Evolutionary conservation across 2,329 filamentous ascomycete species (phyloP), one percentile per base, ranked within the genome.

Genomic region (Verticillium albo-atrum): DNA sequence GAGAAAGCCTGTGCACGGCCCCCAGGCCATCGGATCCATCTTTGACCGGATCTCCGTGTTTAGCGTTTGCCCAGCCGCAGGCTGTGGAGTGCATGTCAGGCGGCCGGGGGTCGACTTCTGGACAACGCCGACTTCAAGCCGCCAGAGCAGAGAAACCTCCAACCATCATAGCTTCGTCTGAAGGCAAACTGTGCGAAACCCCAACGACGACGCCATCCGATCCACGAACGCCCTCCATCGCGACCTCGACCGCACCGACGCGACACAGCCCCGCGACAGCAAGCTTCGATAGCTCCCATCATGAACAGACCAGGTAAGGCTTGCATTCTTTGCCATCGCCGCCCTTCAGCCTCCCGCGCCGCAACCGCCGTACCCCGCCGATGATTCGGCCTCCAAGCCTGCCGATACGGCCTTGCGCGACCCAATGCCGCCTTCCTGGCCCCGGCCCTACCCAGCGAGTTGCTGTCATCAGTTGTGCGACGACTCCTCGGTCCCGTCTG

Each of bases 291-390:
- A 63, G 30, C 42, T 65, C 63, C 70, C 73, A 78, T 72, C 70
- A 85, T 85, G 82, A 85, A 85, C 73, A 79, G 82, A 78, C 79
- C 81, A 84, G 82, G 82, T 85, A 85, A 73, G 77, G 57, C 50
- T 60, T 52, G 60, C 57, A 52, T 56, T 61, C 56, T 47, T 47
- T 47, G 42, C 56, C 32, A 54, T 57, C 62, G 57, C 61, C 63
- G 59, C 64, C 62, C 56, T 60, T 61, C 57, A 47, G 42, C n/a
- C 42, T 47, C 42, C 42, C 20, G 42, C 20, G 25, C n/a, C 42
- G 42, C 42, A 25, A 25, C 20, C 30, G 37, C 27, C 34, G 32
- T 60, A 47, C 63, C 62, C 61, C 61, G 56, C 64, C 57, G 56
- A 55, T 53, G 59, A 51, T 58, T 51, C 47, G 53, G 35, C 58